Conservation (phyloP, 2,329 filamentous ascomycete genomes). For the Penicillium sp. region DNA sequence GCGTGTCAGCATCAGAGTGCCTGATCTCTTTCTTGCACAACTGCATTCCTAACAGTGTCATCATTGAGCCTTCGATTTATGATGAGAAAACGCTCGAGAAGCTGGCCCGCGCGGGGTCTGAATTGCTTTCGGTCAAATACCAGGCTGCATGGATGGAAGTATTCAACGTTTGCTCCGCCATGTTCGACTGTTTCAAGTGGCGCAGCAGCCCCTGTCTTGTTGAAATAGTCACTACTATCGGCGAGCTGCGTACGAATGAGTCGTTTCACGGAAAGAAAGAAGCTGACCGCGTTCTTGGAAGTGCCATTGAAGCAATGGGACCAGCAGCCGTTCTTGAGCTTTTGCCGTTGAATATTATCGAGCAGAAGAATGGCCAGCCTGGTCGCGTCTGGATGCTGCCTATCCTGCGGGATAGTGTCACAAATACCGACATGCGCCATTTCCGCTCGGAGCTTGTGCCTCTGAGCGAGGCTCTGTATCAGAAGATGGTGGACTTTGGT, state of each 20-base stretch:
- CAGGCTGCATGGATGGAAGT: slow-evolving; percentile 93
- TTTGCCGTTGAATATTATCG: slow-evolving; percentile 77
- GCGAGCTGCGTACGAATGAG: slow-evolving; percentile 79
- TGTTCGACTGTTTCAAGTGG: slow-evolving; percentile 85
- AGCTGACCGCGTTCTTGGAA: slow-evolving; percentile 81
- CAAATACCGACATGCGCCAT: slow-evolving; percentile 79
- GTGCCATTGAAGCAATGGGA: slow-evolving; percentile 83
- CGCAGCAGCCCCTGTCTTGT: slow-evolving; percentile 71
- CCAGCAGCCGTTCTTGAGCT: slow-evolving; percentile 75
- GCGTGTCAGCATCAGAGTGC: slow-evolving; percentile 90
- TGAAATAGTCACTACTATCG: slow-evolving; percentile 69
- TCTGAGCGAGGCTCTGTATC: slow-evolving; percentile 82
- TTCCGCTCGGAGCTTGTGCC: slow-evolving; percentile 84
- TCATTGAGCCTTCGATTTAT: slow-evolving; percentile 83
- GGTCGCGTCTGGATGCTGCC: slow-evolving; percentile 94
- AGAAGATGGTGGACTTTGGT: slow-evolving; percentile 77
- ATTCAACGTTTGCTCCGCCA: slow-evolving; percentile 77
- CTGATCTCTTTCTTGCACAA: slow-evolving; percentile 88
- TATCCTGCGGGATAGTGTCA: slow-evolving; percentile 78
- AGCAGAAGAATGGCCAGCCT: slow-evolving; percentile 67
- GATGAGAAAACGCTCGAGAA: slow-evolving; percentile 87
- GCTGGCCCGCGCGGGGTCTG: slow-evolving; percentile 62
- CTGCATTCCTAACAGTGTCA: slow-evolving; percentile 74
- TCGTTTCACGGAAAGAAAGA: slow-evolving; percentile 92
- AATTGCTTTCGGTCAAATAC: slow-evolving; percentile 80